phyloP scores from a whole-genome alignment of 805 yeast genomes.

The Maudiozyma bulderi region DNA sequence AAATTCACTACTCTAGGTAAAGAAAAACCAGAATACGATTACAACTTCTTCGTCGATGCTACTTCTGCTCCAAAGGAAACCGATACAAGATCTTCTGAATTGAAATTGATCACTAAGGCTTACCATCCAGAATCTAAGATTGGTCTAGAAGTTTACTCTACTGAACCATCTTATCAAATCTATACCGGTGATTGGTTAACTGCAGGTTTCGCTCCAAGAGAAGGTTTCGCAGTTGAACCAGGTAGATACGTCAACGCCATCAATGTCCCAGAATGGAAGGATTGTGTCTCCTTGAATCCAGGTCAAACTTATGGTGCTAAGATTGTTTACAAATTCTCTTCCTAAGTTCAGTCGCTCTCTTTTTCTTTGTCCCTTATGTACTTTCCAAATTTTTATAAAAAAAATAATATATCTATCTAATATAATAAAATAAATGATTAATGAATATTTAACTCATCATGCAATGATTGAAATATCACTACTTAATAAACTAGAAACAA shows the following conservation, averaged over 20 bases:
- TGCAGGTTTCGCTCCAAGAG: constrained; percentile 30
- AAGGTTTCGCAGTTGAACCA: constrained; percentile 58
- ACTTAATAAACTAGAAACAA: neutral
- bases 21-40: constrained; percentile 33
- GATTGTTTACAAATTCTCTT: constrained; percentile 21
- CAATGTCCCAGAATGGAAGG: constrained; percentile 37
- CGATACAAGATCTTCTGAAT: constrained; percentile 32
- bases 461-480: neutral
- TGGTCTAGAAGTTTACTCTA: constrained; percentile 37
- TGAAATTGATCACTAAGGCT: constrained; percentile 35
- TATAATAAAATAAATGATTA: too few species aligned
- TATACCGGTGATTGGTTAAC: constrained; percentile 50
- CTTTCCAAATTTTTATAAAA: too few species aligned
- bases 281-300: constrained; percentile 39
- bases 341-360: neutral
- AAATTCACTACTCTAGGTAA: constrained; percentile 23
- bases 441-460: neutral
- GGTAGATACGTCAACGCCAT: constrained; percentile 49
- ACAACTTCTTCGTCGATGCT: constrained; percentile 37
- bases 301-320: constrained; percentile 47
- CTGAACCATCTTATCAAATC: constrained; percentile 60
- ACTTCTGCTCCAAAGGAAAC: constrained; percentile 9
- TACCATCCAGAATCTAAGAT: constrained; percentile 36
- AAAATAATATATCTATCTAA: neutral
- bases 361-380: too few species aligned